These are phyloP conservation scores for Aureobasidium pullulans DNA, from an alignment of 2,329 filamentous ascomycete genomes.

Conservation along the genomic window DNA sequence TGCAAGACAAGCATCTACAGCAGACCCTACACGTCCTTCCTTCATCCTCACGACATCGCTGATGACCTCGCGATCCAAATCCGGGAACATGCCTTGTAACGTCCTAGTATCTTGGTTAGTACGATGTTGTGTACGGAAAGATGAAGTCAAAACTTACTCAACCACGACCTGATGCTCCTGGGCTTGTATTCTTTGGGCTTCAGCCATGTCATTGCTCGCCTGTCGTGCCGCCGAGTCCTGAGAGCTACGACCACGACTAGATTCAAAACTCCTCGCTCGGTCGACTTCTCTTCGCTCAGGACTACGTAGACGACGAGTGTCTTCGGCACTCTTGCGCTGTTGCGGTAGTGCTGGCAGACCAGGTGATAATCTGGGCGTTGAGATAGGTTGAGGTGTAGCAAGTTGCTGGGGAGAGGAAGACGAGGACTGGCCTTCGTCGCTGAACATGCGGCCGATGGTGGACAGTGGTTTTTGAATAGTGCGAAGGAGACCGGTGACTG, in stretches of 20 bases:
- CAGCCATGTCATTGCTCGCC: constrained; percentile 80
- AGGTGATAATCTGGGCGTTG: constrained; percentile 44
- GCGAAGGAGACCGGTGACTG: constrained; percentile 76
- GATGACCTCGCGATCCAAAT: constrained; percentile 87
- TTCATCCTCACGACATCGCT: constrained; percentile 95
- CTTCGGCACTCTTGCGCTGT: constrained; percentile 20
- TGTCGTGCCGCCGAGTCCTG: constrained; percentile 86
- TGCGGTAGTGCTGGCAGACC: constrained; percentile 33
- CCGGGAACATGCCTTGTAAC: constrained; percentile 91
- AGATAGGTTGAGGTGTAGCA: constrained; percentile 40
- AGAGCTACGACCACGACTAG: background rate
- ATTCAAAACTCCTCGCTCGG: constrained; percentile 7
- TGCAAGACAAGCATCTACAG: constrained; percentile 43
- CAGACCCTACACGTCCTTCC: constrained; percentile 58
- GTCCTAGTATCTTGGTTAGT: constrained; percentile 44
- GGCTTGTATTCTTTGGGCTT: constrained; percentile 73
- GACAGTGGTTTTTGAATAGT: constrained; percentile 87
- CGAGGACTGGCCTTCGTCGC: constrained; percentile 48
- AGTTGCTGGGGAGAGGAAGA: constrained; percentile 28
- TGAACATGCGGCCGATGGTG: constrained; percentile 92
- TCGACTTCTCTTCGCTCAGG: constrained; percentile 44
- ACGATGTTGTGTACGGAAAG: background rate
- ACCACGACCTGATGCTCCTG: constrained; percentile 87
- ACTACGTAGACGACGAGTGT: constrained; percentile 18
- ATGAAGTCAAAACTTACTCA: constrained; percentile 43